These are phyloP conservation scores for Penicillium decumbens DNA, from an alignment of 2,329 filamentous ascomycete species.

Conservation along the genomic window DNA sequence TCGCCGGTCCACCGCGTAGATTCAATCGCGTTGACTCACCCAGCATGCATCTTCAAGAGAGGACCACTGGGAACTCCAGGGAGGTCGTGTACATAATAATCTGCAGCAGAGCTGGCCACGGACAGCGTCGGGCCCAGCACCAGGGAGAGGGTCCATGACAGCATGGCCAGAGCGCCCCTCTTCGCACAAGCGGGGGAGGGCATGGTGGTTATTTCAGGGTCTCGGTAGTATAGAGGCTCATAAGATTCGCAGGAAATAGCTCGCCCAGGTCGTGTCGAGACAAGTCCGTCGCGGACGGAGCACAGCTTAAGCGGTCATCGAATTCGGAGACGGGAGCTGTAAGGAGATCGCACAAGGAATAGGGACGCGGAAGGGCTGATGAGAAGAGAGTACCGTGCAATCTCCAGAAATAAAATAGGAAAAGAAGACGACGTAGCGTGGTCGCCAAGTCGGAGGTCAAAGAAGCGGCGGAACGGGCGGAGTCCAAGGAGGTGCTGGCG, in stretches of 20 bases:
- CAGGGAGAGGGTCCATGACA: constrained; percentile 27
- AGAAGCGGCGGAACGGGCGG: constrained; percentile 11
- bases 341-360: not conserved
- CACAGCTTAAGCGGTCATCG: constrained; percentile 19
- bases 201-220: constrained; percentile 19
- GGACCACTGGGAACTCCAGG: constrained; percentile 78
- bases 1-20: not conserved
- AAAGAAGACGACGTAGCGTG: not conserved
- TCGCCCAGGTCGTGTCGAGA: not conserved
- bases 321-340: not conserved
- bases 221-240: not conserved
- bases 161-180: constrained; percentile 14
- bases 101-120: constrained; percentile 59
- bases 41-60: constrained; percentile 94
- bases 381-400: not conserved
- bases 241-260: not conserved
- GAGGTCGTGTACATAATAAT: constrained; percentile 83
- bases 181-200: constrained; percentile 13
- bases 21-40: constrained; percentile 54
- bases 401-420: not conserved
- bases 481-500: constrained; percentile 8
- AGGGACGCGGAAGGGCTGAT: not conserved
- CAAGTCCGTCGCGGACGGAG: constrained; percentile 17
- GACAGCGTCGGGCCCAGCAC: constrained; percentile 24
- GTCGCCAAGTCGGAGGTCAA: constrained; percentile 3